phyloP scores from a whole-genome alignment of 371 early-diverging fungal genomes.

The Actinomucor elegans region DNA sequence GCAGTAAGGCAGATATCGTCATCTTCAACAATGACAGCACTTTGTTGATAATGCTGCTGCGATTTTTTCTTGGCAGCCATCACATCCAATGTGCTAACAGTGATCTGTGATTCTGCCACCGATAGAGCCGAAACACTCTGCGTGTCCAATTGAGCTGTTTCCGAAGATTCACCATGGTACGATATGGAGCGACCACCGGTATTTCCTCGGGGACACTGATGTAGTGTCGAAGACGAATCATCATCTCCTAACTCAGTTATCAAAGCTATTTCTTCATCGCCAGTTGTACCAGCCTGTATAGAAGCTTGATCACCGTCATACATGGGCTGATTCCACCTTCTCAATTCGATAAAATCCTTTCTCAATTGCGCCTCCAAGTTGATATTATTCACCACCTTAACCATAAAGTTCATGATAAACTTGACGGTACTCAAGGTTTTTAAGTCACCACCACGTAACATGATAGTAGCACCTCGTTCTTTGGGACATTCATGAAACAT shows the following conservation, averaged over 20 bases:
- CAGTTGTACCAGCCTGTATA: not conserved
- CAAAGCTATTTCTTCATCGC: not conserved
- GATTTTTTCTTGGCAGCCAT: conserved; percentile 17
- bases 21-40: conserved; percentile 24
- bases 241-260: not conserved
- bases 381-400: conserved; percentile 80
- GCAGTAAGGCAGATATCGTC: conserved; percentile 34
- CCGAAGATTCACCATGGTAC: conserved; percentile 3
- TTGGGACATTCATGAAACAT: conserved; percentile 82
- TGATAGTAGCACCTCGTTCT: conserved; percentile 82
- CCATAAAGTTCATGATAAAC: conserved; percentile 74
- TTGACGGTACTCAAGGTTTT: conserved; percentile 70
- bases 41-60: conserved; percentile 9
- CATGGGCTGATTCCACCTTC: conserved; percentile 11
- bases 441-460: conserved; percentile 77
- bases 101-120: conserved; percentile 24
- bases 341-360: conserved; percentile 19
- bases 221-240: not conserved
- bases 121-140: conserved; percentile 24
- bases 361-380: conserved; percentile 67
- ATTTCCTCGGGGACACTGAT: not conserved
- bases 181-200: not conserved
- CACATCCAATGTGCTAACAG: conserved; percentile 16
- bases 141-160: conserved; percentile 4
- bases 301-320: not conserved